Percentiles rank a stretch among this genome's conserved stretches.
These are phyloP conservation scores for Podospora tetraspora DNA, from an alignment of 495 filamentous ascomycete genomes.

Conservation along the genomic window DNA sequence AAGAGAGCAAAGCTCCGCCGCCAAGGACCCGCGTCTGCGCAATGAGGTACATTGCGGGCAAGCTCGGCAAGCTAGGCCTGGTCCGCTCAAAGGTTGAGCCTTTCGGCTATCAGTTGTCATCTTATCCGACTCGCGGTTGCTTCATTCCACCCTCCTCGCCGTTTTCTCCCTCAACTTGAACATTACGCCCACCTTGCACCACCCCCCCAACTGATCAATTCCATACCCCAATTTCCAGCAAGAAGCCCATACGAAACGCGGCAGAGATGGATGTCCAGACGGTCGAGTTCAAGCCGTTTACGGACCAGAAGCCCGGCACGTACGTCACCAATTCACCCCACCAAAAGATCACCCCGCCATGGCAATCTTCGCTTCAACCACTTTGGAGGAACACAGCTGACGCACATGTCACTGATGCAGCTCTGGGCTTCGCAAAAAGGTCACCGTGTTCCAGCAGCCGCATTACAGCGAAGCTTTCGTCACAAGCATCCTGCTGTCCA, in stretches of 20 bases:
- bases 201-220: not conserved
- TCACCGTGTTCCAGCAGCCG: constrained; percentile 90
- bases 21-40: not conserved
- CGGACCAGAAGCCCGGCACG: constrained; percentile 99
- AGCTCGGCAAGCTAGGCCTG: not conserved
- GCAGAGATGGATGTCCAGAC: constrained; percentile 64
- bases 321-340: constrained; percentile 50
- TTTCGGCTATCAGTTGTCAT: not conserved
- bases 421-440: constrained; percentile 97
- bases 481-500: constrained; percentile 86
- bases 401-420: constrained; percentile 39
- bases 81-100: not conserved
- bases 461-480: constrained; percentile 96
- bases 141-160: not conserved
- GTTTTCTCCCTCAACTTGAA: not conserved
- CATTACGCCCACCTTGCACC: not conserved
- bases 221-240: not conserved
- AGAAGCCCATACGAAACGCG: not conserved
- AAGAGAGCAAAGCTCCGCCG: not conserved
- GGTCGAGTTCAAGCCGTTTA: constrained; percentile 71
- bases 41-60: not conserved
- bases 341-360: constrained; percentile 29
- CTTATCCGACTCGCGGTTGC: not conserved
- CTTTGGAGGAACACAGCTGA: constrained; percentile 9
- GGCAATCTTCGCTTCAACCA: constrained; percentile 12